These are phyloP conservation scores for Malassezia cuniculi DNA, from an alignment of 1,284 basidiomycete genomes.

Conservation along the genomic window DNA sequence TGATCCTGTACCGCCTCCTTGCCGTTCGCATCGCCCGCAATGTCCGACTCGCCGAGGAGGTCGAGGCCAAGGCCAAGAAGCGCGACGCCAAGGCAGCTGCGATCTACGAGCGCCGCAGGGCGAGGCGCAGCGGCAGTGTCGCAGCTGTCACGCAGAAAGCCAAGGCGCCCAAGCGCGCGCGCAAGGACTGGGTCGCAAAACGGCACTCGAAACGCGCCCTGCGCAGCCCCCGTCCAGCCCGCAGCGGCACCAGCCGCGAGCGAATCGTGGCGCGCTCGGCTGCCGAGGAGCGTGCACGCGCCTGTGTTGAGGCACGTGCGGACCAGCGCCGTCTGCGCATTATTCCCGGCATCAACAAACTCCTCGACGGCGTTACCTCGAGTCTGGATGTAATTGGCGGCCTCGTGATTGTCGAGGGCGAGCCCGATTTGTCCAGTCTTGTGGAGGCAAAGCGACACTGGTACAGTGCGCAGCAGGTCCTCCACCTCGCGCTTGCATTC, in stretches of 20 bases:
- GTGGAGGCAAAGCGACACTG: conserved; percentile 40
- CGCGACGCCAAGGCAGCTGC: conserved; percentile 29
- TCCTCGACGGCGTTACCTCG: conserved; percentile 35
- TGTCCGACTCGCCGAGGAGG: conserved; percentile 28
- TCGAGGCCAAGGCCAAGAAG: conserved; percentile 29
- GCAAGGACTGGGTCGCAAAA: no score
- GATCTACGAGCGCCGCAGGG: conserved; percentile 18
- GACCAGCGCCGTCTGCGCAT: conserved; percentile 28
- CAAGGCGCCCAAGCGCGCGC: conserved; percentile 14
- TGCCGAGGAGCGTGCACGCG: conserved; percentile 19
- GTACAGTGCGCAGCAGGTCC: conserved; percentile 35
- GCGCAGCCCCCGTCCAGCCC: conserved; percentile 23
- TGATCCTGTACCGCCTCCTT: conserved; percentile 35
- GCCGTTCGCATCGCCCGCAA: conserved; percentile 34
- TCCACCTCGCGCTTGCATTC: conserved; percentile 33
- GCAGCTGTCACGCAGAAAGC: conserved; percentile 11
- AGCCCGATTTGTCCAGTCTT: conserved; percentile 38
- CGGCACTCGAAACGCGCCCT: conserved; percentile 10
- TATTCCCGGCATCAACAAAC: conserved; percentile 36
- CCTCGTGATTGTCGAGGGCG: conserved; percentile 34
- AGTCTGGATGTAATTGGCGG: conserved; percentile 30
- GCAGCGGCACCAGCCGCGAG: conserved; percentile 22
- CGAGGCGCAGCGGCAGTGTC: no score
- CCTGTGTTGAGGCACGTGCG: conserved; percentile 18
- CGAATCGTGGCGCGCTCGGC: conserved; percentile 15